These are phyloP conservation scores for Basipetospora chlamydospora DNA, from an alignment of 2,329 filamentous ascomycete genomes.

Conservation along the genomic window DNA sequence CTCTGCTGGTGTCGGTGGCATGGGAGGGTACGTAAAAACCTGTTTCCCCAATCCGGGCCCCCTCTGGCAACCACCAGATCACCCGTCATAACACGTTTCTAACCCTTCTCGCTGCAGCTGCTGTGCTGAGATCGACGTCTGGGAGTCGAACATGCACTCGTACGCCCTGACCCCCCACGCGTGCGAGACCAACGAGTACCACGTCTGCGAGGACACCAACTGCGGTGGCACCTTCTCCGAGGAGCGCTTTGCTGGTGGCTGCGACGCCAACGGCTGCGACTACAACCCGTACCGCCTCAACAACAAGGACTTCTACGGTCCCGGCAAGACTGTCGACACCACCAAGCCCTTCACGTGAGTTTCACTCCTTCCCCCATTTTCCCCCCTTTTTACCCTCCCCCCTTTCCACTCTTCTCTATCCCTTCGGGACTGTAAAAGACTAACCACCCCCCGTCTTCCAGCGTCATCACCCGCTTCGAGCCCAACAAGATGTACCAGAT, in stretches of 20 bases:
- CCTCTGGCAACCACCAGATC: neutral
- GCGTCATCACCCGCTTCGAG: conserved; percentile 47
- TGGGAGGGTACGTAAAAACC: too few relatives aligned
- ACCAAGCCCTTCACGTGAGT: conserved; percentile 33
- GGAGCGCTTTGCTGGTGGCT: conserved; percentile 40
- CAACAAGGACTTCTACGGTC: conserved; percentile 44
- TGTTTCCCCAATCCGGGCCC: neutral
- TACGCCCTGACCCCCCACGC: conserved; percentile 42
- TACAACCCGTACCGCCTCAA: conserved; percentile 52
- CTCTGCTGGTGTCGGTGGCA: conserved; percentile 31
- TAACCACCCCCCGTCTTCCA: conserved; percentile 4
- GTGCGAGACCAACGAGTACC: conserved; percentile 29
- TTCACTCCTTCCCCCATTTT: neutral
- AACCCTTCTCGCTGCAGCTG: conserved; percentile 28
- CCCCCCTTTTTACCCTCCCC: neutral
- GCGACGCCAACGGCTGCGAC: conserved; percentile 51
- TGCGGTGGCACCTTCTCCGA: conserved; percentile 34
- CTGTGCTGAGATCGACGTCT: conserved; percentile 44
- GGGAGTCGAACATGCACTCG: conserved; percentile 43
- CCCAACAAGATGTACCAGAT: conserved; percentile 37
- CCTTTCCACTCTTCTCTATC: too few relatives aligned
- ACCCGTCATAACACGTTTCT: too few relatives aligned
- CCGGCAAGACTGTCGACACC: conserved; percentile 41
- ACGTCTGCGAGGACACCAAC: conserved; percentile 14
- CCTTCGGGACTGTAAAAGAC: too few relatives aligned